phyloP scores from a whole-genome alignment of 768 basidiomycete genomes.

The Nidularia pulvinata region DNA sequence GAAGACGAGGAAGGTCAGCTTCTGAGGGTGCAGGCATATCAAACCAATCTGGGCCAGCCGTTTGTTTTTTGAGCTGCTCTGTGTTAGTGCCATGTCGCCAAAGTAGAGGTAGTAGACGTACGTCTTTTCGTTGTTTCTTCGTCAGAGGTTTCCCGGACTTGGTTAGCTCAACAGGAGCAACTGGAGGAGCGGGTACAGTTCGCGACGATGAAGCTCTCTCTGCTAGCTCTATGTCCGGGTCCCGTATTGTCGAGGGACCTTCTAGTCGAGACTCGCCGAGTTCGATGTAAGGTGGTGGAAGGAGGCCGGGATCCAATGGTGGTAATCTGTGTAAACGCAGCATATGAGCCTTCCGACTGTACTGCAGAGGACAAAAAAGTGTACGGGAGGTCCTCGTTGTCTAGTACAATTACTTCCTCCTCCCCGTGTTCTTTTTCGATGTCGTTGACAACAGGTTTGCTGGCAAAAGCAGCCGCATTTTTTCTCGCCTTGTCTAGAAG shows the following conservation, averaged over 20 bases:
- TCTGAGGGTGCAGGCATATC: slow-evolving; percentile 84
- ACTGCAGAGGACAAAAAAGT: slow-evolving; percentile 4
- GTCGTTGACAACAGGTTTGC: slow-evolving; percentile 16
- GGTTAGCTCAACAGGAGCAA: slow-evolving; percentile 57
- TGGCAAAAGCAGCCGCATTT: slow-evolving; percentile 36
- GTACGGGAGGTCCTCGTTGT: slow-evolving; percentile 32
- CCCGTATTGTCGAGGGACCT: slow-evolving; percentile 47
- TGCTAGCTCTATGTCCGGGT: slow-evolving; percentile 59
- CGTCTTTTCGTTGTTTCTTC: slow-evolving; percentile 70
- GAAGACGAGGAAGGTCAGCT: slow-evolving; percentile 73
- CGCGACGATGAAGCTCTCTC: slow-evolving; percentile 49
- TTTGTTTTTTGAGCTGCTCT: slow-evolving; percentile 55
- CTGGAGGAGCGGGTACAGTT: slow-evolving; percentile 57
- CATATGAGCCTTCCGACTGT: slow-evolving; percentile 2
- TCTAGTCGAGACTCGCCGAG: slow-evolving; percentile 41
- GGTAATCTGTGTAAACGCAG: slow-evolving; percentile 52
- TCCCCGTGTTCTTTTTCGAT: slow-evolving; percentile 24
- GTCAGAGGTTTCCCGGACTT: slow-evolving; percentile 69
- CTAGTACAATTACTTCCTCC: slow-evolving; percentile 57
- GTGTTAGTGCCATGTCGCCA: too few relatives aligned
- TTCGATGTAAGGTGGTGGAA: slow-evolving; percentile 67
- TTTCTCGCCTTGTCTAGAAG: slow-evolving; percentile 62
- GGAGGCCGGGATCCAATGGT: slow-evolving; percentile 58
- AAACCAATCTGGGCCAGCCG: slow-evolving; percentile 85
- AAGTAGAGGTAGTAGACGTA: too few relatives aligned